phyloP scores from a whole-genome alignment of 1,139 yeast species.

The Meyerozyma sp. region DNA sequence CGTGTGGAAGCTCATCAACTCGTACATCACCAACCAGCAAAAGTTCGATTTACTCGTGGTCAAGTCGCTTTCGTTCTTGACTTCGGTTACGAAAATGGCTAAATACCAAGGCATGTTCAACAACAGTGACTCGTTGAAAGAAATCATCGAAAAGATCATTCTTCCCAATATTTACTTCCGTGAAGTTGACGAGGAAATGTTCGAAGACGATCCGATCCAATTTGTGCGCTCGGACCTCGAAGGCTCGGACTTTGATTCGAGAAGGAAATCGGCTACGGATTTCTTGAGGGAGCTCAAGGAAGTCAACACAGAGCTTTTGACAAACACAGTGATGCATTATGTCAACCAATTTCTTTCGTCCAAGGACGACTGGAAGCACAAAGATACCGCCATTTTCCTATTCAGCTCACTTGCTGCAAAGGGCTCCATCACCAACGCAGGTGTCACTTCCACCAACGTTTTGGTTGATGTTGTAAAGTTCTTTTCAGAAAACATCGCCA shows the following conservation, averaged over 20 bases:
- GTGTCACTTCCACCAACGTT: constrained; percentile 83
- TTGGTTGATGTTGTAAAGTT: constrained; percentile 83
- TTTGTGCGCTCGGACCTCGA: constrained; percentile 89
- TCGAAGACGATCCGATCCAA: constrained; percentile 96
- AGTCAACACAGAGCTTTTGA: constrained; percentile 68
- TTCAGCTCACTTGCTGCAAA: constrained; percentile 89
- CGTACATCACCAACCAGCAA: constrained; percentile 56
- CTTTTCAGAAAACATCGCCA: constrained; percentile 74
- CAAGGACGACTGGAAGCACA: constrained; percentile 65
- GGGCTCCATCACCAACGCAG: constrained; percentile 78
- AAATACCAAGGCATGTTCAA: constrained; percentile 59
- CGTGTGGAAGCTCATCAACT: constrained; percentile 73
- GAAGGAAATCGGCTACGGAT: constrained; percentile 89
- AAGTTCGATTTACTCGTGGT: constrained; percentile 84
- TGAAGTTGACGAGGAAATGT: constrained; percentile 82
- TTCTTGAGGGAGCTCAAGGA: constrained; percentile 83
- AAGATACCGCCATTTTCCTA: constrained; percentile 81
- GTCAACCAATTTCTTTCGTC: constrained; percentile 59
- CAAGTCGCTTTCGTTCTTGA: constrained; percentile 72
- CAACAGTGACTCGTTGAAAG: constrained; percentile 63
- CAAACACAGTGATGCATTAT: constrained; percentile 72
- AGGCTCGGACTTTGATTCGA: constrained; percentile 89
- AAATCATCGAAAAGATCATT: constrained; percentile 75
- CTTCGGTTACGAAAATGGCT: constrained; percentile 72
- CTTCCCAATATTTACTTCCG: constrained; percentile 84